These are phyloP conservation scores for Raphidocelis subcapitata DNA, from an alignment of 139 green algal genomes.

Conservation along the genomic window DNA sequence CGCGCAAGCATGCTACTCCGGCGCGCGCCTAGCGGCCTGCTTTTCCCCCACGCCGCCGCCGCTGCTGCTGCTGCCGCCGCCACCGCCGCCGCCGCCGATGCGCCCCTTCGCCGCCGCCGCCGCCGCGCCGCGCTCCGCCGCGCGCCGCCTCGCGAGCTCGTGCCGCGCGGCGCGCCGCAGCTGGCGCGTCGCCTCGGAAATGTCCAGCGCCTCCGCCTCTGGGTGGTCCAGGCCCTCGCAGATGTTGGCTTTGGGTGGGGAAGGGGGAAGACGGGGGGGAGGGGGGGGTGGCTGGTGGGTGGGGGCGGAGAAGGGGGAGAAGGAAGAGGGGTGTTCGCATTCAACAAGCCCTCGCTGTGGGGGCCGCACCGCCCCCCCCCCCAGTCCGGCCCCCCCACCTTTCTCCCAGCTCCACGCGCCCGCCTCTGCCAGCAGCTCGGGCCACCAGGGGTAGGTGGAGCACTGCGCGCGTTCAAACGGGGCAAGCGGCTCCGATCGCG, in stretches of 20 bases:
- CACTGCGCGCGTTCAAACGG: slow-evolving; percentile 43
- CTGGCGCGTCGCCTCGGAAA: slow-evolving; percentile 29
- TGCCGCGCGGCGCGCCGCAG: slow-evolving; percentile 23
- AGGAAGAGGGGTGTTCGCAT: too few relatives aligned
- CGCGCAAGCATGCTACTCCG: too few relatives aligned
- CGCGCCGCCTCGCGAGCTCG: neutral
- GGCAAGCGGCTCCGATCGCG: too few relatives aligned
- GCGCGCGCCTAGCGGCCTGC: too few relatives aligned
- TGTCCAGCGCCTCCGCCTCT: slow-evolving; percentile 41
- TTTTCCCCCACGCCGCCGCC: too few relatives aligned
- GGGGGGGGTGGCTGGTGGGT: neutral
- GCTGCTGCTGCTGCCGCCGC: too few relatives aligned
- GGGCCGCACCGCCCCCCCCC: neutral
- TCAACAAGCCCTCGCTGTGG: too few relatives aligned
- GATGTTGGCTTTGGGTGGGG: slow-evolving; percentile 18
- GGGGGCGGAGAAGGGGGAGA: too few relatives aligned
- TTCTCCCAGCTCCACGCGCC: slow-evolving; percentile 49
- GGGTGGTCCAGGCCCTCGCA: slow-evolving; percentile 60
- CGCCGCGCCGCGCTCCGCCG: too few relatives aligned
- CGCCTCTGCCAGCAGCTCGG: slow-evolving; percentile 42
- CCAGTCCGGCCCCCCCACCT: neutral
- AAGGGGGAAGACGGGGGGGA: neutral
- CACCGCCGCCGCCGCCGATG: too few relatives aligned
- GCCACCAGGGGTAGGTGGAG: slow-evolving; percentile 67
- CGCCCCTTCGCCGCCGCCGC: too few relatives aligned